Base-by-base conservation (phyloP, 2,329 filamentous ascomycete genomes). In the Pseudogymnoascus sp. region DNA sequence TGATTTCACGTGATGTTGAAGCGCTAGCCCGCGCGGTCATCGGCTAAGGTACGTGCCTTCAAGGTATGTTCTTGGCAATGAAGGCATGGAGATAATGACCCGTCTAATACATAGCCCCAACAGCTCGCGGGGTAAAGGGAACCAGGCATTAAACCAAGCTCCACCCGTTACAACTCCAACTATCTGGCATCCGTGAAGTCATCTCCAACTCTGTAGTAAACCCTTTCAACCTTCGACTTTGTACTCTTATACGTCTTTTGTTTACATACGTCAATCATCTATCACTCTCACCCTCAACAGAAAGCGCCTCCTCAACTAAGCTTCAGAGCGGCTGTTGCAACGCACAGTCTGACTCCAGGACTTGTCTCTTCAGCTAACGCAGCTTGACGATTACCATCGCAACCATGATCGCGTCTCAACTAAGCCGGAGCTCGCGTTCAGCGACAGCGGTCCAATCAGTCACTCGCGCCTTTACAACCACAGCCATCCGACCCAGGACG, bases 381-480 rank as follows among this genome's bases (percentile, higher is more conserved):
- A 74, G 55, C 55, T 36, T 16, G 16, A 59, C 30, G 3, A 25
- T 38, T 59, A 22, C 19, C n/a, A 19, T 59, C 70, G 63, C 30
- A 42, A 68, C 16, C 49, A 72, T 69, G 64, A 79, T 70, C 42
- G 63, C 67, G 42, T 66, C 66, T 62, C 67, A 67, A 36, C 22
- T 71, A 9, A 28, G 65, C 12, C 67, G 66, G 60, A 67, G 65
- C 66, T 66, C 68, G 45, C 64, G 66, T 63, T 63, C 42, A 4
- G 23, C 23, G 42, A 28, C 42, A 30, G 42, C 42, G 14, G 14
- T 52, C 5, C 42, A 8, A 16, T 52, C 42, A 9, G 42, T n/a
- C 22, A 14, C 42, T 59, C 55, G 55, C 69, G 77, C 84, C 68
- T 82, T 90, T 72, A 80, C 80, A 72, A 81, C 82, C 63, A 83